Evolutionary conservation across 352 stramenopile species (phyloP).

Genomic region (Phytophthora fragariaefolia): DNA sequence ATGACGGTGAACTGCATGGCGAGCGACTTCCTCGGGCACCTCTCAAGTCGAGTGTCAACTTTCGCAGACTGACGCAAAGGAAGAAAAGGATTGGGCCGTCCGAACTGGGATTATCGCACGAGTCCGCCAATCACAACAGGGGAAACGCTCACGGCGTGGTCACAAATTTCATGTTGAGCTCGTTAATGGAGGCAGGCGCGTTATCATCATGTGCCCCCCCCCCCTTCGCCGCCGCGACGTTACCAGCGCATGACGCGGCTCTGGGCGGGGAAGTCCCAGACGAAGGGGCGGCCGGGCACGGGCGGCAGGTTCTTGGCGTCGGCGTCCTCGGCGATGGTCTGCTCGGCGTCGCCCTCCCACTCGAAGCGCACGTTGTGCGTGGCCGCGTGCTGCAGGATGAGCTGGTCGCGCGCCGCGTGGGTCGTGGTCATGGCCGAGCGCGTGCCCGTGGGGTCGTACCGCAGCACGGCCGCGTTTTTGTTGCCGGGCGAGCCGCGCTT

Average conservation of each 20-base stretch:
- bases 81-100: constrained; percentile 1
- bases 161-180: constrained; percentile 22
- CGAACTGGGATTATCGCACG: not conserved
- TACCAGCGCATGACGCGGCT: constrained; percentile 79
- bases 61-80: constrained; percentile 15
- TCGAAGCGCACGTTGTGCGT: constrained; percentile 86
- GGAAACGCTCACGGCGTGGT: constrained; percentile 6
- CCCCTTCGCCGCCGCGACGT: not conserved
- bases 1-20: constrained; percentile 60
- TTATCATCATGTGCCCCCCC: constrained; percentile 18
- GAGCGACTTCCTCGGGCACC: constrained; percentile 1
- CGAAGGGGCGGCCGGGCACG: constrained; percentile 68
- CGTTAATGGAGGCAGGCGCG: constrained; percentile 7
- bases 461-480: constrained; percentile 88
- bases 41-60: constrained; percentile 3
- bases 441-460: constrained; percentile 86
- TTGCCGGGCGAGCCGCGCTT: constrained; percentile 81
- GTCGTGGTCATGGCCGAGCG: constrained; percentile 89
- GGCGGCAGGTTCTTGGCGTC: constrained; percentile 82
- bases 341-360: constrained; percentile 76
- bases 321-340: constrained; percentile 73
- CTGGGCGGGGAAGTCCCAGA: constrained; percentile 71
- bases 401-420: constrained; percentile 72
- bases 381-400: constrained; percentile 71
- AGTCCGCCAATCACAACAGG: constrained; percentile 2